Evolutionary conservation across 78 protist species (phyloP).

Genomic region (Dictyostelium discoideum): DNA sequence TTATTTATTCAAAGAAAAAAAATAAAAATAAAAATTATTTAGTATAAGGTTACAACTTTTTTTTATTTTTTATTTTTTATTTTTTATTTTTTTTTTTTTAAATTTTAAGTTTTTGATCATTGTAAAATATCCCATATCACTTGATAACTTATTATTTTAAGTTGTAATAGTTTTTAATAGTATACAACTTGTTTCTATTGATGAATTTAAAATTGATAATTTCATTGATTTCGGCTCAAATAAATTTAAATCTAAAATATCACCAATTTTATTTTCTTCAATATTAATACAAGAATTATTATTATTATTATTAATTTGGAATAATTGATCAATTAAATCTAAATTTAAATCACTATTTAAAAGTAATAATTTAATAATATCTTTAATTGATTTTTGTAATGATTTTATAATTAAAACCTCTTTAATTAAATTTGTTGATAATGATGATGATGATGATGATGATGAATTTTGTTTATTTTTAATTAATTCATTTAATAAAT

Average conservation of each 20-base stretch:
- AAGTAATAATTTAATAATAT: background rate
- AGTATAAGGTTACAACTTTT: background rate
- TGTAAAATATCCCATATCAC: no score
- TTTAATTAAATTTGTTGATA: background rate
- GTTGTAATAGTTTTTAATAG: background rate
- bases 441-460: background rate
- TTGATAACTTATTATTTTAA: background rate
- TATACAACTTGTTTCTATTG: background rate
- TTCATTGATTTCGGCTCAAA: background rate
- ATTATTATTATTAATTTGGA: background rate
- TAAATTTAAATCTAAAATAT: background rate
- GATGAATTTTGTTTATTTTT: background rate
- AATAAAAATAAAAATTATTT: no score
- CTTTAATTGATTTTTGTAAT: background rate
- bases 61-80: no score
- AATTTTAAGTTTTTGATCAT: no score
- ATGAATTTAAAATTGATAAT: constrained; percentile 6
- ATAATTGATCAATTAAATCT: background rate
- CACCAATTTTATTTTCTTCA: background rate
- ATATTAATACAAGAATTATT: background rate
- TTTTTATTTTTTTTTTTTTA: no score
- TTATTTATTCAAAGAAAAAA: no score
- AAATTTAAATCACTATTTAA: constrained; percentile 15
- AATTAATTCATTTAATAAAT: background rate
- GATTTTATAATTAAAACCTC: background rate